Evolutionary conservation across 2,329 filamentous ascomycete species (phyloP), one percentile per base, ranked within the genome.

Genomic region (Paecilomyces fulvus): DNA sequence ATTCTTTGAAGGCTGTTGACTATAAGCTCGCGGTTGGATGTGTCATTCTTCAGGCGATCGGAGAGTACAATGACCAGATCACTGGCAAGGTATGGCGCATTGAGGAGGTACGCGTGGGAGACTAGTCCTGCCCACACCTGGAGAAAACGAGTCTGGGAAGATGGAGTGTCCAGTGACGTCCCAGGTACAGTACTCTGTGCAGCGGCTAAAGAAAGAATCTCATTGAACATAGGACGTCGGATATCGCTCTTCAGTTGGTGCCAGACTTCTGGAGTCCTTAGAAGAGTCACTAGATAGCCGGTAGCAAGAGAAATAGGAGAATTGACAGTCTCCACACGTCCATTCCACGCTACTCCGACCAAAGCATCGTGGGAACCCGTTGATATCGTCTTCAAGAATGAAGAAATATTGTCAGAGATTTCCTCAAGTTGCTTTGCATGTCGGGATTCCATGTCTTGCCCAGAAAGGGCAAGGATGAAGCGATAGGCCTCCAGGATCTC

Each of bases 91-190:
- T 57, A 60, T 21, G 71, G 66, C 7, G 65, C 62, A 31, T 66
- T 67, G 21, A 73, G 65, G 21, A 75, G 63, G 56, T 74, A 75
- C 49, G 74, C 72, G 51, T 73, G 67, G 21, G 72, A 75, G 6
- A 69, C 65, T 30, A 75, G 61, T 46, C 65, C 66, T 30, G 65
- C 61, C 73, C 73, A 75, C 17, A 71, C 64, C 52, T 75, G 70
- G 25, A 70, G 60, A 52, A 75, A 69, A 31, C 64, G 65, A 21
- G 67, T 62, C 52, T 66, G 60, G 21, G 64, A 59, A 1, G 66
- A 56, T 10, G 61, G 55, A 12, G 59, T 64, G 37, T 72, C 68
- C 17, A 73, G 52, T 23, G 60, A 59, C 6, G 64, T 61, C 0
- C 65, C 17, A 58, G 59, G 31, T 66, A 69, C 52, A 23, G 30